These are phyloP conservation scores for Pneumocystis sp. DNA, from an alignment of 1,139 yeast genomes.

Conservation along the genomic window DNA sequence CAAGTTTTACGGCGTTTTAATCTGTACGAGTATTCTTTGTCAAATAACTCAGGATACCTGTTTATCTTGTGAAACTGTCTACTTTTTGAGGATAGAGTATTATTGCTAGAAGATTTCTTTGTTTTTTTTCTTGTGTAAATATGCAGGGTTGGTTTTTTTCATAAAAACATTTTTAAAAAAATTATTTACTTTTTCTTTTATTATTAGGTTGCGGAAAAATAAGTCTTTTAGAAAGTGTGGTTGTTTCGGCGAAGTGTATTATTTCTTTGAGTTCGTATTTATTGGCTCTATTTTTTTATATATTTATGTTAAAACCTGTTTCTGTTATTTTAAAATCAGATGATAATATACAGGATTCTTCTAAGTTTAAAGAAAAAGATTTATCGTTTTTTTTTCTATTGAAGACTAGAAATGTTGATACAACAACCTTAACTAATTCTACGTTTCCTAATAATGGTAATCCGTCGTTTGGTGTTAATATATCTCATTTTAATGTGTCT, in stretches of 20 bases:
- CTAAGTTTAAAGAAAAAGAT: not conserved
- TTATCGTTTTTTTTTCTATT: not conserved
- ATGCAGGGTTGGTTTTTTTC: not conserved
- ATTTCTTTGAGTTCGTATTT: not conserved
- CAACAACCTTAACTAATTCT: not conserved
- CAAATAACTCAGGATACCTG: not conserved
- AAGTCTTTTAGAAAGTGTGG: not conserved
- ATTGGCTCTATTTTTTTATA: not conserved
- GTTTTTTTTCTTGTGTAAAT: not conserved
- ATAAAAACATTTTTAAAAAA: not conserved
- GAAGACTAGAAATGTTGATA: not conserved
- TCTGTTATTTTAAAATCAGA: not conserved
- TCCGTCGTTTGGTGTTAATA: no score
- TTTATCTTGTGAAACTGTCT: not conserved
- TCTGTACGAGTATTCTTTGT: not conserved
- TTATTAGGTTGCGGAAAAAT: not conserved
- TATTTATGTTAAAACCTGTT: not conserved
- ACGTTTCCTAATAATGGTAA: not conserved
- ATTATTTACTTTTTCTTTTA: not conserved
- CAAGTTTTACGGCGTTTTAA: not conserved
- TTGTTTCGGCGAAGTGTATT: not conserved
- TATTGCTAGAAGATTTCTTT: not conserved
- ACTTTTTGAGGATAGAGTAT: not conserved
- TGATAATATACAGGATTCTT: not conserved
- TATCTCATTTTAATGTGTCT: no score